Conservation (phyloP, 2,329 filamentous ascomycete species). For the Mycocentrospora acerina region DNA sequence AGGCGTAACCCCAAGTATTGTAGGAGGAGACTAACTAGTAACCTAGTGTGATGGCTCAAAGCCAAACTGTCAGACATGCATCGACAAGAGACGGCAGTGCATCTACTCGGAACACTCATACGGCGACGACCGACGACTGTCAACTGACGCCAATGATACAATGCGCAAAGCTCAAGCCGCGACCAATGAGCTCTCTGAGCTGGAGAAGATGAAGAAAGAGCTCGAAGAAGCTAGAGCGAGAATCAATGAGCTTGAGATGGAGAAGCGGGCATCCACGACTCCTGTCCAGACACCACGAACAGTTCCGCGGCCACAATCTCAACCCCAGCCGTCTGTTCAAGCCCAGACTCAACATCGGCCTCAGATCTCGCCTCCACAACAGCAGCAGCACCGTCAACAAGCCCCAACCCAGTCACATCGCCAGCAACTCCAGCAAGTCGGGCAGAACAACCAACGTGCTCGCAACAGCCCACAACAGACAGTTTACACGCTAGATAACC, state of each 20-base stretch:
- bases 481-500: constrained; percentile 18
- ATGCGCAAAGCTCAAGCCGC: constrained; percentile 18
- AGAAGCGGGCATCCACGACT: constrained; percentile 32
- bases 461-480: constrained; percentile 22
- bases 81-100: constrained; percentile 38
- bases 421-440: constrained; percentile 12
- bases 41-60: constrained; percentile 37
- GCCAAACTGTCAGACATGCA: constrained; percentile 39
- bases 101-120: constrained; percentile 27
- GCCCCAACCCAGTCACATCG: constrained; percentile 8
- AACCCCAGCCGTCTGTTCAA: constrained; percentile 16
- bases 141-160: constrained; percentile 12
- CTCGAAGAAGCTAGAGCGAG: constrained; percentile 40
- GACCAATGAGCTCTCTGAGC: constrained; percentile 27
- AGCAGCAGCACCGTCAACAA: constrained; percentile 12
- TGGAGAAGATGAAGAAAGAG: constrained; percentile 39
- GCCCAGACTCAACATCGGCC: too few relatives aligned
- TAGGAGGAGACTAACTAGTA: constrained; percentile 7
- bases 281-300: constrained; percentile 28
- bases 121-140: constrained; percentile 22
- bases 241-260: constrained; percentile 35
- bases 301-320: constrained; percentile 16
- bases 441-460: constrained; percentile 18
- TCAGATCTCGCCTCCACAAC: constrained; percentile 1
- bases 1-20: background rate